Evolutionary conservation across 306 rosid species (phyloP).

Genomic region (Vachellia collinsii): DNA sequence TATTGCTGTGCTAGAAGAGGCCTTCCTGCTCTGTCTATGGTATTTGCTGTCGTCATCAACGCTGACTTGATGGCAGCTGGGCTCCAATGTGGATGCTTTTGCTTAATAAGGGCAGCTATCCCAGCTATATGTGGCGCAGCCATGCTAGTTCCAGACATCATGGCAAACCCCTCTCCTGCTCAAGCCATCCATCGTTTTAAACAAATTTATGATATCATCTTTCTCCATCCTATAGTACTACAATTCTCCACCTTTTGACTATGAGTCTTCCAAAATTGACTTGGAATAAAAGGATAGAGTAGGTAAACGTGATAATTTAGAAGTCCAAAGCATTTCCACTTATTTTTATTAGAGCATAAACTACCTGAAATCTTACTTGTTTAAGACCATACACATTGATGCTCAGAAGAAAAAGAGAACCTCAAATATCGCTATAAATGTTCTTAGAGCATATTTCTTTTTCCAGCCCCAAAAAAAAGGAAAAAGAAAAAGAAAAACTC

Average conservation of each 20-base stretch:
- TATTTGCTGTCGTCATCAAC: constrained; percentile 91
- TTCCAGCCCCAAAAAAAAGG: neutral
- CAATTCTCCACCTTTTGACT: neutral
- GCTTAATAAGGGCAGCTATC: constrained; percentile 94
- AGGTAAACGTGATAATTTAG: constrained; percentile 17
- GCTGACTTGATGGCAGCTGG: constrained; percentile 98
- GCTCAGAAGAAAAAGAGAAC: constrained; percentile 29
- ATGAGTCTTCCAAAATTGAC: constrained; percentile 13
- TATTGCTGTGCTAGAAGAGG: constrained; percentile 88
- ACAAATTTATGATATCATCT: constrained; percentile 25
- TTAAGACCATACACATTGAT: neutral
- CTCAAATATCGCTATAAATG: constrained; percentile 18
- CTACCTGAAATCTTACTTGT: constrained; percentile 14
- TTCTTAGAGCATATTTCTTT: neutral
- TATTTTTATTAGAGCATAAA: too few relatives aligned
- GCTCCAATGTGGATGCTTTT: constrained; percentile 95
- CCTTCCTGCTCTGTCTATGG: constrained; percentile 80
- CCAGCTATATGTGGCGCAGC: constrained; percentile 99
- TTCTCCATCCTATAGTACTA: constrained; percentile 19
- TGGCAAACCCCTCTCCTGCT: constrained; percentile 93
- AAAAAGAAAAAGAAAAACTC: neutral
- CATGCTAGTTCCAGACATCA: constrained; percentile 99
- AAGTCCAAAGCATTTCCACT: neutral
- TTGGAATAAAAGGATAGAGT: neutral
- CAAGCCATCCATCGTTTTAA: constrained; percentile 23